phyloP scores from a whole-genome alignment of 257 asterid genomes.

The Phtheirospermum japonicum region DNA sequence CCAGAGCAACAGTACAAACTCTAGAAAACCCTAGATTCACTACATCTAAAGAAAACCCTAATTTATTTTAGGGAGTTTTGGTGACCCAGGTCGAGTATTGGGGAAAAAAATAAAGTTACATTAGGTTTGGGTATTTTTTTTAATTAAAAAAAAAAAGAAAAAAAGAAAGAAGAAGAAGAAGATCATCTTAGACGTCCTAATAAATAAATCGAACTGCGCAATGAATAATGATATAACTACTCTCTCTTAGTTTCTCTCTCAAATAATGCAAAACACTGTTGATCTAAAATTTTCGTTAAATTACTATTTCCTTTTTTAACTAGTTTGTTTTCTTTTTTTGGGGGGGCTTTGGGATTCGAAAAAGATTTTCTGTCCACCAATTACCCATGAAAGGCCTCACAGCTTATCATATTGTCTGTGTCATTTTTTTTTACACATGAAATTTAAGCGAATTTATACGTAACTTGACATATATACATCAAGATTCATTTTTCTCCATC shows the following conservation, averaged over 20 bases:
- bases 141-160: too few species aligned
- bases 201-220: neutral
- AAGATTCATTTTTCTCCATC: too few species aligned
- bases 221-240: neutral
- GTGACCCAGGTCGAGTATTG: too few species aligned
- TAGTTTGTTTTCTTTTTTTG: neutral
- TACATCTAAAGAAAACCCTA: slow-evolving; percentile 54
- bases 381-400: slow-evolving; percentile 32
- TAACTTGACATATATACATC: neutral
- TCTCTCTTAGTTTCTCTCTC: slow-evolving; percentile 32
- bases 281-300: slow-evolving; percentile 18
- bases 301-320: slow-evolving; percentile 17
- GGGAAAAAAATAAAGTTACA: too few species aligned
- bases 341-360: slow-evolving; percentile 35
- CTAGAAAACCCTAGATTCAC: slow-evolving; percentile 43
- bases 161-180: too few species aligned
- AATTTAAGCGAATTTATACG: neutral
- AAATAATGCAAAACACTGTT: slow-evolving; percentile 42
- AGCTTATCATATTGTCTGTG: slow-evolving; percentile 24
- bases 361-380: slow-evolving; percentile 35
- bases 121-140: neutral
- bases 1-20: neutral
- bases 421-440: slow-evolving; percentile 15
- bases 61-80: slow-evolving; percentile 20
- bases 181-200: too few species aligned